Base-by-base conservation (phyloP, 768 basidiomycete species). In the button mushroom (Agaricus bisporus) region DNA sequence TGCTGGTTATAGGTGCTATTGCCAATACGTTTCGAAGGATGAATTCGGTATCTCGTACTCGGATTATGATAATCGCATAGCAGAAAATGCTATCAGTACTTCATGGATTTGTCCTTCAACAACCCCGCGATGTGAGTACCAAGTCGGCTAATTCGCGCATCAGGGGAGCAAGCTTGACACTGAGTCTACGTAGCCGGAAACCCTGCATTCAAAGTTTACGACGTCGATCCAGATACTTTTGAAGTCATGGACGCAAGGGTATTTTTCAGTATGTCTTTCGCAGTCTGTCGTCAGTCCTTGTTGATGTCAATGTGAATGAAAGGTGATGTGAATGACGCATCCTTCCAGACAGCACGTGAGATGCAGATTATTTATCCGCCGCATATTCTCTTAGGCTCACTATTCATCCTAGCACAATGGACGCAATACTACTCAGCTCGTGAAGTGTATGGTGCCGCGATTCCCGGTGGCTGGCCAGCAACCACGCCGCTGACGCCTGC, bases 161-260 rank as follows among this genome's bases (percentile, higher is more conserved):
- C 41, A 35, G 6, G 15, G 28, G 6, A 49, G 15, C 5, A 43
- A 17, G 4, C 0, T 36, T 17, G 32, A 12, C n/a, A 4, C 12
- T 37, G 4, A 37, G 8, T 2, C 35, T 12, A 18, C 39, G 7
- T 51, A 83, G 81, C 70, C 53, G 79, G 73, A 32, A 81, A 81
- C 58, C 80, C 75, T 2, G 76, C 75, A 11, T 83, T 78, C 69
- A 77, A 79, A 48, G 64, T 83, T 0, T 84, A 84, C 61, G 82
- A 84, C 48, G 68, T 86, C 25, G 84, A 86, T 60, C 80, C 82
- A 2, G 81, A 82, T 55, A 83, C 82, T 7, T 84, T 78, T 58
- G 84, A 84, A 59, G 64, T 86, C 46, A 79, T 85, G 76, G 82
- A 86, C 56, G 67, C 73, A 4, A 69, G 70, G 11, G 77, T 77